Evolutionary conservation across 2,329 filamentous ascomycete species (phyloP).

Genomic region (Beauveria medogensis): DNA sequence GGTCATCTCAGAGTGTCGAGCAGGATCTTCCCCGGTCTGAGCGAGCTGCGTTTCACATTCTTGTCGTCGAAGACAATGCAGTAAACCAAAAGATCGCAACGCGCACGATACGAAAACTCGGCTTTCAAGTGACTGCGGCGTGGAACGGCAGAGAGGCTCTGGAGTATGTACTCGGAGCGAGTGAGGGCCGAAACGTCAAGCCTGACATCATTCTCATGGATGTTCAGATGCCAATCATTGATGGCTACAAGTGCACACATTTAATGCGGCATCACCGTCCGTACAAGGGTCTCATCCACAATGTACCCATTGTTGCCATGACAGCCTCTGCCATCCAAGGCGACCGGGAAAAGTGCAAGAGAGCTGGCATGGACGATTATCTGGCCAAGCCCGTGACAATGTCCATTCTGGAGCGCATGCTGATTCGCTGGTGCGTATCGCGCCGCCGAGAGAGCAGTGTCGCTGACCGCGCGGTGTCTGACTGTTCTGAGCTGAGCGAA

Average conservation of each 20-base stretch:
- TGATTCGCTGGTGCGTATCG: constrained; percentile 56
- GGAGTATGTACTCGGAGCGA: constrained; percentile 57
- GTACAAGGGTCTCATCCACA: constrained; percentile 50
- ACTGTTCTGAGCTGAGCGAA: constrained; percentile 38
- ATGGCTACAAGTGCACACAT: constrained; percentile 71
- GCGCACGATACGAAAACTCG: constrained; percentile 65
- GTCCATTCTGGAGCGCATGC: constrained; percentile 59
- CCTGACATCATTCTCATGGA: constrained; percentile 76
- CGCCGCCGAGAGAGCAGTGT: constrained; percentile 19
- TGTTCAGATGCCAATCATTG: constrained; percentile 67
- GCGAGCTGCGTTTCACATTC: constrained; percentile 56
- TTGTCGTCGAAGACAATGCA: constrained; percentile 73
- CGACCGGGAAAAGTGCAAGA: constrained; percentile 64
- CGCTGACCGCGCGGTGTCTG: constrained; percentile 26
- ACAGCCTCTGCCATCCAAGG: constrained; percentile 72
- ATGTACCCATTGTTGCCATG: constrained; percentile 74
- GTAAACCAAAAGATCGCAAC: constrained; percentile 72
- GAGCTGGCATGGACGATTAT: constrained; percentile 71
- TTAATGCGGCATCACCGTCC: constrained; percentile 60
- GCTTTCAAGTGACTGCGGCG: constrained; percentile 61
- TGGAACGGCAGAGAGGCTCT: constrained; percentile 76
- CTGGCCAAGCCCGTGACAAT: constrained; percentile 66
- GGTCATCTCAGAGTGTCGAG: constrained; percentile 29
- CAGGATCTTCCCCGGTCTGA: constrained; percentile 47
- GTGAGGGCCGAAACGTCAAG: constrained; percentile 40